These are phyloP conservation scores for Decorospora gaudefroyi DNA, from an alignment of 2,329 filamentous ascomycete genomes.

Conservation along the genomic window DNA sequence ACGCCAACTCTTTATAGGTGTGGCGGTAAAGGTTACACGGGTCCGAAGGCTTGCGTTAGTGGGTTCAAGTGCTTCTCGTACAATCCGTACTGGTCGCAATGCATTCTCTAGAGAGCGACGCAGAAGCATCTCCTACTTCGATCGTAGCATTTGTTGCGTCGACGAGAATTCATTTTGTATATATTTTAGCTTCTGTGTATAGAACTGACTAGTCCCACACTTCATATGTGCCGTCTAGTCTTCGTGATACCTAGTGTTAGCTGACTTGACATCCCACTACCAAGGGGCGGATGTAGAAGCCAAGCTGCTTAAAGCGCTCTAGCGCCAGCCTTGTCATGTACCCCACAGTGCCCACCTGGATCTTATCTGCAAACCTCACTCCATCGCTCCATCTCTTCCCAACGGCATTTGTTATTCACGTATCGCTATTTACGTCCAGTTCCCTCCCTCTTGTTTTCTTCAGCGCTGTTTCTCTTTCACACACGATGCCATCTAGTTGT, in stretches of 20 bases:
- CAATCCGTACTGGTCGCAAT: constrained; percentile 18
- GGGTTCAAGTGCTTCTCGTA: constrained; percentile 16
- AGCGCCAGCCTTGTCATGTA: constrained; percentile 10
- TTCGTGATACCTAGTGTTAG: neutral
- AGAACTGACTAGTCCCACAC: constrained; percentile 2
- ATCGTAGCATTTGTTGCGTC: neutral
- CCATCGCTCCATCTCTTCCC: constrained; percentile 1
- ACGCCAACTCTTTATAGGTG: constrained; percentile 20
- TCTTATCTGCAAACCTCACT: constrained; percentile 11
- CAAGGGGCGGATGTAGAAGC: too few species aligned
- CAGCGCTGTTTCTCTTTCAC: neutral
- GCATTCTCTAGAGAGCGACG: constrained; percentile 3
- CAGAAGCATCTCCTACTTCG: neutral
- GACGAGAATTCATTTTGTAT: constrained; percentile 17
- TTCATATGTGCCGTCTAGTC: neutral
- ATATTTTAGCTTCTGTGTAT: constrained; percentile 18
- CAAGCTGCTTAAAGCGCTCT: constrained; percentile 9
- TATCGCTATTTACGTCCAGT: neutral
- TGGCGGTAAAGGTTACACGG: constrained; percentile 24
- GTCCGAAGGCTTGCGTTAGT: constrained; percentile 24
- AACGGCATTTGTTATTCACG: neutral
- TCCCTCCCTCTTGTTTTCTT: neutral
- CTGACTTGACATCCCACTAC: too few species aligned
- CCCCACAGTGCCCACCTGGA: too few species aligned
- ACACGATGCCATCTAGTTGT: constrained; percentile 22